Base-by-base conservation (phyloP, 108 stramenopile genomes). In the Nitzschia sp. region DNA sequence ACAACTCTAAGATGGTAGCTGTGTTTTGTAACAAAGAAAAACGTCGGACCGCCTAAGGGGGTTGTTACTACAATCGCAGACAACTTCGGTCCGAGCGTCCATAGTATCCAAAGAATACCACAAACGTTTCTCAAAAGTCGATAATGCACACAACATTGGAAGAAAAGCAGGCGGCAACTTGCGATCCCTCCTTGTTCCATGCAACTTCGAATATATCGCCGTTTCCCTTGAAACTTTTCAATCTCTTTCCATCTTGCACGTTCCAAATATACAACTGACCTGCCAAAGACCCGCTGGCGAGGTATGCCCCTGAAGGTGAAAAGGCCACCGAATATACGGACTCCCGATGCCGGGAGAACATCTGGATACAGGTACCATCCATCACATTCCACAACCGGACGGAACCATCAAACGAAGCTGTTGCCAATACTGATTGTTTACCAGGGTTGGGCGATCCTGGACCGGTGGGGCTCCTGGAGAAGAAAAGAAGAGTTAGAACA, bases 361-460 rank as follows among this genome's bases (percentile, higher is more conserved):
- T 80, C 24, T 80, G 84, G 24, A 92, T 67, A 53, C 95, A 91
- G 17, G 78, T 74, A 12, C 95, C 96, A 63, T 95, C 84, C 51
- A 68, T 53, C 12, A 95, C 85, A 63, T 93, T 91, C 96, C 97
- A 97, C 37, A 98, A 80, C 53, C 95, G 81, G 8, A 97, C 97
- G 26, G 94, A 92, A 24, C 90, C 94, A 71, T 98, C 97, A 66
- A 98, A 96, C 10, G 95, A 96, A 22, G 97, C 97, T 39, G 95
- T 95, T 3, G 95, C 95, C 7, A 98, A 80, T 72, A 94, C 70
- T 25, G 87, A 73, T 54, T 82, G 82, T 63, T 92, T 96, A n/a
- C 63, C 71, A 12, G 95, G 94, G 78, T 96, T 91, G 48, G 64
- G 77, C 11, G 89, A 90, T n/a, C 93, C 93, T 8, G 87, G 89